Conservation (phyloP, 371 early-diverging fungal species). For the Funneliformis caledonium region DNA sequence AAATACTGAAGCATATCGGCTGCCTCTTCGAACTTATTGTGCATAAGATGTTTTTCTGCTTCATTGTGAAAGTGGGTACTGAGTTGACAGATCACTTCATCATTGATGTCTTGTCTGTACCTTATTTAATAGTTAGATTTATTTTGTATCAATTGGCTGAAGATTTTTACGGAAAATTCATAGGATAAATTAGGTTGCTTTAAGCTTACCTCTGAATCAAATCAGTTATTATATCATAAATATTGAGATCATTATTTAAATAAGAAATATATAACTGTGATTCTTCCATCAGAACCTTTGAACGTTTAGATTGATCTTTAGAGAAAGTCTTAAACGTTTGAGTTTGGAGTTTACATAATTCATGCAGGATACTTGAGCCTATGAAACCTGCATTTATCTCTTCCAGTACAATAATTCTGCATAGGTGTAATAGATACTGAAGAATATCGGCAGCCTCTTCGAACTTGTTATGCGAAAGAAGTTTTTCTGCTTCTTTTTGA, state of each 20-base stretch:
- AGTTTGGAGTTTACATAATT: neutral
- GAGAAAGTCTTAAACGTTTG: neutral
- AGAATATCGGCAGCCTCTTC: constrained; percentile 17
- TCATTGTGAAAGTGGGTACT: neutral
- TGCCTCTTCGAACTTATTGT: constrained; percentile 23
- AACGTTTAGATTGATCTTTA: too few species aligned
- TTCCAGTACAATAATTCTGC: constrained; percentile 1
- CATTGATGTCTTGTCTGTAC: constrained; percentile 10
- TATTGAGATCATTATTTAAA: neutral
- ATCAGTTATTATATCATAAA: constrained; percentile 9
- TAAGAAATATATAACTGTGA: too few species aligned
- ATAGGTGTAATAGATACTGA: constrained; percentile 4
- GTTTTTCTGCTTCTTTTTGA: neutral
- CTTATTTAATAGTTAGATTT: constrained; percentile 4
- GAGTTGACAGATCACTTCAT: neutral
- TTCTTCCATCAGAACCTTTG: too few species aligned
- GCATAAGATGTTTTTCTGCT: neutral
- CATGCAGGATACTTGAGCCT: neutral
- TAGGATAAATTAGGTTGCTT: too few species aligned
- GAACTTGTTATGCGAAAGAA: neutral
- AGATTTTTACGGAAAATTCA: too few species aligned
- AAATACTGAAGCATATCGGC: constrained; percentile 1
- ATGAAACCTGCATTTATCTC: neutral
- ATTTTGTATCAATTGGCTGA: neutral
- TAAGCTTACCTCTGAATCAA: neutral